These are phyloP conservation scores for Sarcodon sp. DNA, from an alignment of 768 basidiomycete genomes.

Conservation along the genomic window DNA sequence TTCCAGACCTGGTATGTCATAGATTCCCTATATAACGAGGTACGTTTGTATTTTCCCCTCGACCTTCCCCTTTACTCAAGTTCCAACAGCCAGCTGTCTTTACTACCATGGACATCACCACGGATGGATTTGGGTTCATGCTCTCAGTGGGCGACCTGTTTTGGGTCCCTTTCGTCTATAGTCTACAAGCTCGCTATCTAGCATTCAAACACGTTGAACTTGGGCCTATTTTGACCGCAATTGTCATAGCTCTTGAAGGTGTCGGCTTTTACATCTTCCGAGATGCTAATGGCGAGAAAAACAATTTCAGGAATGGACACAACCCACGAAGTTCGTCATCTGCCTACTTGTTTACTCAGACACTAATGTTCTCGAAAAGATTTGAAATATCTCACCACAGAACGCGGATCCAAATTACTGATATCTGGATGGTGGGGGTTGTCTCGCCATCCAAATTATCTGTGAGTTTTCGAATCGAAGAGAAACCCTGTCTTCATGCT, in stretches of 20 bases:
- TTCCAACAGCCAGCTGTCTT: conserved; percentile 65
- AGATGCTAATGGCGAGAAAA: conserved; percentile 83
- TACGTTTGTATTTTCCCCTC: conserved; percentile 14
- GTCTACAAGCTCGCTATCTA: conserved; percentile 88
- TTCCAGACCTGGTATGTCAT: conserved; percentile 85
- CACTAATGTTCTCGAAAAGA: conserved; percentile 27
- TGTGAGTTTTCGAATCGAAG: conserved; percentile 28
- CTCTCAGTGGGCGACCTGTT: conserved; percentile 82
- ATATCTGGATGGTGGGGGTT: conserved; percentile 97
- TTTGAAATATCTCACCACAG: conserved; percentile 66
- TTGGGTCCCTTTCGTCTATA: conserved; percentile 94
- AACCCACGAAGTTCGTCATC: conserved; percentile 74
- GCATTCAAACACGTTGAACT: conserved; percentile 82
- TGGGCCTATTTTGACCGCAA: conserved; percentile 39
- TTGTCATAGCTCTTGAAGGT: conserved; percentile 51
- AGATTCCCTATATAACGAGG: conserved; percentile 88
- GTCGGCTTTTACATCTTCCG: conserved; percentile 90
- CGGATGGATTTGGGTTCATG: conserved; percentile 99
- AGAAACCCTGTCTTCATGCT: not conserved
- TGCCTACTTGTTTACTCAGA: not conserved
- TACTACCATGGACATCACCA: conserved; percentile 95
- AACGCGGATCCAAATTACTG: conserved; percentile 79
- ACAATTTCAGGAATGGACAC: conserved; percentile 84
- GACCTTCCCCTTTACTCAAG: no score
- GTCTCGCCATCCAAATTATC: conserved; percentile 87